Evolutionary conservation across 2,329 filamentous ascomycete genomes (phyloP), one percentile per base, ranked within the genome.

Genomic region (Ambrosiella xylebori): DNA sequence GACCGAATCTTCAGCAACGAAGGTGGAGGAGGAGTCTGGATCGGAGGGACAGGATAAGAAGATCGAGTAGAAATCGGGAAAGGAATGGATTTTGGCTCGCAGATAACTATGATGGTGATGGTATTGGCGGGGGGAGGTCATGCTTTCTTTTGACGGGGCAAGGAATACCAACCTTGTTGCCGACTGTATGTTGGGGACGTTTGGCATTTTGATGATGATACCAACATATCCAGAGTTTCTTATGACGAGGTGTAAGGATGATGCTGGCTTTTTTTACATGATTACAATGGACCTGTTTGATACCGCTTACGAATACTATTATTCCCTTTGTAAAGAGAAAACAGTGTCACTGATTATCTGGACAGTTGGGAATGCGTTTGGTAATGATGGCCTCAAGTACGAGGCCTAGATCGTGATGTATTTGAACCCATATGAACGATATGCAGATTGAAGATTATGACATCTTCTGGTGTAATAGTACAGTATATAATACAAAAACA

Each of bases 261-360:
- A 15, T 45, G 35, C n/a, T 37, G 37, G 11, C 49, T 37, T 35
- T 49, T 40, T 55, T 60, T 39, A 49, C 44, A 41, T 54, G 55
- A 58, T 55, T 60, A 49, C 51, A 60, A 60, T 57, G 56, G 56
- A 55, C 54, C 44, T 57, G 52, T 57, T 60, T 60, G 51, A 60
- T 60, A 58, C 55, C 59, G 47, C 40, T 49, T 56, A 27, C 27
- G 27, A 4, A 27, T 27, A 27, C 27, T 27, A 27, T 27, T 27
- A 27, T 27, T 27, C 27, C 1, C 11, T 39, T 53, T 39, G 1
- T 39, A 53, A 37, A 15, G 2, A 11, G 35, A 27, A 27, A 27
- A 27, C 27, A 27, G 4, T 27, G 27, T 4, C 27, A 27, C 27
- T 27, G 3, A 27, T 27, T 27, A 27, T 27, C 1, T 27, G 27